A percentile compares a stretch with the other conserved stretches of the same genome.
Evolutionary conservation across 2,329 filamentous ascomycete genomes (phyloP).

Genomic region (Gyromitra esculenta): DNA sequence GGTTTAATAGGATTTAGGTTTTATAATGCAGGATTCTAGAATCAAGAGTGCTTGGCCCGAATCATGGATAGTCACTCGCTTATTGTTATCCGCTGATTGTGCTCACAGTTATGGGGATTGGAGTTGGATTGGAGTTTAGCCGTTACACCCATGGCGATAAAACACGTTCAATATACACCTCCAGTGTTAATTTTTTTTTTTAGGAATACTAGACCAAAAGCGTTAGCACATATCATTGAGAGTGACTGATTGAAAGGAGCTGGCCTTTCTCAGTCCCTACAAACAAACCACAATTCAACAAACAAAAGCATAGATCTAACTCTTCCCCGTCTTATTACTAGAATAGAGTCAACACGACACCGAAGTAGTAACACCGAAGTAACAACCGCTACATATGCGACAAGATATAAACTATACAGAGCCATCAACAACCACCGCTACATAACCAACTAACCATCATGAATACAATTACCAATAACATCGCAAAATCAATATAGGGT

Average conservation of each 20-base stretch:
- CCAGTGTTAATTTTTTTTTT: neutral
- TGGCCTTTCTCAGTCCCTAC: neutral
- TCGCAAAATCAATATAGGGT: neutral
- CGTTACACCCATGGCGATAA: neutral
- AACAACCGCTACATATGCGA: neutral
- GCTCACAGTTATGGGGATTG: neutral
- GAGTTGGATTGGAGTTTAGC: neutral
- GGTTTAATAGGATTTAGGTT: neutral
- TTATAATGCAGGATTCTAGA: too few relatives aligned
- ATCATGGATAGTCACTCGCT: neutral
- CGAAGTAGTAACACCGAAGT: neutral
- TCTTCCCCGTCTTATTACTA: neutral
- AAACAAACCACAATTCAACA: neutral
- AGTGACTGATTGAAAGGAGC: neutral
- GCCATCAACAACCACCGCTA: neutral
- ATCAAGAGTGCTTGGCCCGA: neutral
- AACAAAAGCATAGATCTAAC: neutral
- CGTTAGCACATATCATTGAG: neutral
- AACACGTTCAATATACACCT: neutral
- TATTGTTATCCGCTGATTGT: neutral
- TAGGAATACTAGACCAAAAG: neutral
- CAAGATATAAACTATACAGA: neutral
- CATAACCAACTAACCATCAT: neutral
- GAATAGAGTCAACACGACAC: neutral
- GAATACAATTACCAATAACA: neutral